Base-by-base conservation (phyloP, 371 early-diverging fungal species). In the Zychaea mexicana region DNA sequence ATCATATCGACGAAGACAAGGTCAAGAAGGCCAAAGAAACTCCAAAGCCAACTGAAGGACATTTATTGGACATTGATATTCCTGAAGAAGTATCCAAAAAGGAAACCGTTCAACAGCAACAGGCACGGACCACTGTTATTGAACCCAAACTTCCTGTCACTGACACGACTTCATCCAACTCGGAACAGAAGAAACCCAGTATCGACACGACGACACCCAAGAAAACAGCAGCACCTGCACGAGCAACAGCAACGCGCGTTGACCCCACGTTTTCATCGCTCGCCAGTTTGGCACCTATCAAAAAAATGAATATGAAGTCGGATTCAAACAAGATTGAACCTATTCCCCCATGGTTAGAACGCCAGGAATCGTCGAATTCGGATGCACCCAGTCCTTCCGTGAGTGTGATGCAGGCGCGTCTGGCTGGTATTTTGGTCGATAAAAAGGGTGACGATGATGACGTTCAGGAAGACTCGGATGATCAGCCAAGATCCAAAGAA, bases 361-460 rank as follows among this genome's bases (percentile, higher is more conserved):
- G 54, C n/a, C 46, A 24, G 17, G 53, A 12, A n/a, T 26, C 53
- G 7, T 13, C 15, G 13, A 15, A 13, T 42, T 15, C 42, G 0
- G 38, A 36, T 47, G 45, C 56, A 26, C 56, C 63, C 13, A 54
- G 21, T 21, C 61, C 61, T 31, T 61, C 61, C 15, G 52, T 61
- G 17, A 52, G 52, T 46, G 52, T 21, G 26, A 57, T 64, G 64
- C 64, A 64, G 32, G 57, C 46, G 33, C 57, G 64, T 31, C 42
- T 64, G 10, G 57, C 56, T 30, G 53, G 53, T n/a, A 38, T 57
- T 32, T n/a, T 57, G 22, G 57, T 38, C 17, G 22, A 49, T 49
- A 49, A 49, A 19, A 49, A 49, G 49, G 26, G 49, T 17, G 32
- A 42, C 19, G 54, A 26, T 15, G 32, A 13, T 15, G 32, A 58